Conservation (phyloP, 768 basidiomycete species). For the Tephrocybe sp. region DNA sequence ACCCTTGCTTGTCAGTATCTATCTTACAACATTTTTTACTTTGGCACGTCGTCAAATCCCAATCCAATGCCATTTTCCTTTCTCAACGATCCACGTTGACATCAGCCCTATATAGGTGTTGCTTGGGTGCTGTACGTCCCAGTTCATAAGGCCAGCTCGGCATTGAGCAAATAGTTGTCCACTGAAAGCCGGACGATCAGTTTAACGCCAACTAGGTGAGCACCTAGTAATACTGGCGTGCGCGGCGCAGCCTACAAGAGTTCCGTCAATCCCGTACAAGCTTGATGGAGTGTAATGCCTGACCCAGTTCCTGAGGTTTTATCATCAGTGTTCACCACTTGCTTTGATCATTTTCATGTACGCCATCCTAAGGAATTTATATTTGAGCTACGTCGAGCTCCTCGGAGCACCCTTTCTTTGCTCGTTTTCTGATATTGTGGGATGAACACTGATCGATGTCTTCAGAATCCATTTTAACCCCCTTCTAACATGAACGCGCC, state of each 20-base stretch:
- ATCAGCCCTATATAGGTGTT: slow-evolving; percentile 13
- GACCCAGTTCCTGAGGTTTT: too few species aligned
- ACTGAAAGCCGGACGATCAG: not conserved
- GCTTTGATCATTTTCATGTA: too few species aligned
- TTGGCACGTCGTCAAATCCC: slow-evolving; percentile 7
- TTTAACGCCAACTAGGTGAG: slow-evolving; percentile 7
- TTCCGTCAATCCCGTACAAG: not conserved
- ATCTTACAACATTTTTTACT: slow-evolving; percentile 2
- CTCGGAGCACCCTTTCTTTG: too few species aligned
- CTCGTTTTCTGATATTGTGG: too few species aligned
- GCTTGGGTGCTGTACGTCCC: not conserved
- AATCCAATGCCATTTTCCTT: slow-evolving; percentile 11
- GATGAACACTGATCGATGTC: too few species aligned
- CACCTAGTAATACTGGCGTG: too few species aligned
- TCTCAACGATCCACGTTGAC: slow-evolving; percentile 14
- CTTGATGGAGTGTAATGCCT: too few species aligned
- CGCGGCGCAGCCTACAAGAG: too few species aligned
- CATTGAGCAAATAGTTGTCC: too few species aligned
- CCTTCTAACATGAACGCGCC: slow-evolving; percentile 79
- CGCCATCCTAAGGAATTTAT: too few species aligned
- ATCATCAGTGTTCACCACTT: too few species aligned
- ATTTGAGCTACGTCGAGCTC: too few species aligned
- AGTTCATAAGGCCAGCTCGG: not conserved
- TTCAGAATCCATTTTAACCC: not conserved
- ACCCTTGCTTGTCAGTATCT: slow-evolving; percentile 16